A percentile compares a stretch with the other conserved stretches of the same genome.
These are phyloP conservation scores for Aspergillus sergii DNA, from an alignment of 2,329 filamentous ascomycete genomes.

Conservation along the genomic window DNA sequence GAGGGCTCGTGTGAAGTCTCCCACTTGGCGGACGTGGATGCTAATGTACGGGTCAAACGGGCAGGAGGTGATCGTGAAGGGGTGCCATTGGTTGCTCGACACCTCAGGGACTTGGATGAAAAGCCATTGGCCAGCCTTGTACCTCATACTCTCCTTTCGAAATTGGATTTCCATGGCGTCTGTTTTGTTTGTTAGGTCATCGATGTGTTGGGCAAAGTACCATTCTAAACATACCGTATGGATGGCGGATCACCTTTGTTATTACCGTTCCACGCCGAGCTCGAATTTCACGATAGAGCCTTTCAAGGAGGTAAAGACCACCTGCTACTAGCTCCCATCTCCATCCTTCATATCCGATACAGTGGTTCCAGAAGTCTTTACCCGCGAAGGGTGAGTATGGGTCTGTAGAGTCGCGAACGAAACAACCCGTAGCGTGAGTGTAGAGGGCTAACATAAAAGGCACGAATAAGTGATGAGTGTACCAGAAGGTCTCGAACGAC, in stretches of 20 bases:
- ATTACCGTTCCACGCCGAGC: constrained; percentile 83
- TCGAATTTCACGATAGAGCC: constrained; percentile 87
- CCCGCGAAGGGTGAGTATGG: constrained; percentile 84
- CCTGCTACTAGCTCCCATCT: constrained; percentile 91
- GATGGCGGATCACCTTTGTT: constrained; percentile 90
- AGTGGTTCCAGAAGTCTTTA: constrained; percentile 82
- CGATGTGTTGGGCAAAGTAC: neutral
- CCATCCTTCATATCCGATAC: constrained; percentile 94
- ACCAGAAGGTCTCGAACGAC: constrained; percentile 98
- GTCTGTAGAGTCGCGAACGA: constrained; percentile 78
- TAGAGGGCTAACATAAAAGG: constrained; percentile 93
- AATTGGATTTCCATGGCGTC: constrained; percentile 98
- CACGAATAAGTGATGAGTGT: constrained; percentile 97
- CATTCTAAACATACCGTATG: constrained; percentile 68
- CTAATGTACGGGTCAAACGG: constrained; percentile 94
- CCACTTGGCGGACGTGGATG: constrained; percentile 92
- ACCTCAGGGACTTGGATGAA: constrained; percentile 92
- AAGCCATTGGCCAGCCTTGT: constrained; percentile 98
- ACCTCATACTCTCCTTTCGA: constrained; percentile 91
- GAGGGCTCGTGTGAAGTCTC: constrained; percentile 93
- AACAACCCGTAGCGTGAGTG: constrained; percentile 93
- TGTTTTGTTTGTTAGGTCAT: constrained; percentile 42
- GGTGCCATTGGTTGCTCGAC: constrained; percentile 92
- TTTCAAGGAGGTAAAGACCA: constrained; percentile 81
- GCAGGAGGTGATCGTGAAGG: constrained; percentile 98